phyloP scores from a whole-genome alignment of 129 eudicot species.

The Helichrysum umbraculigerum region DNA sequence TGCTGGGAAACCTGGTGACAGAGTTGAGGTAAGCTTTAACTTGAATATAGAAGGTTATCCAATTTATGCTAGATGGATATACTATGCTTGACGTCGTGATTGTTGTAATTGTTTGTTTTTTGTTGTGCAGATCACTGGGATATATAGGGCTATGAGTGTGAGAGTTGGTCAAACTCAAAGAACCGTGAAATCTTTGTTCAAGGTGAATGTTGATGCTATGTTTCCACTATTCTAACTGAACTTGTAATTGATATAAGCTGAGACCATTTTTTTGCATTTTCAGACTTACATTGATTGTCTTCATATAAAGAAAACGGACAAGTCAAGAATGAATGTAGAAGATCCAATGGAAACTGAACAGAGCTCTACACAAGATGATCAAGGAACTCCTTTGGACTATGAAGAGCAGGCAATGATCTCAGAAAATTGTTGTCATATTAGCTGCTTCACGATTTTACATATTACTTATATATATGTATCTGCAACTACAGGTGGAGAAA shows the following conservation, averaged over 20 bases:
- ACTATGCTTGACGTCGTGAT: background rate
- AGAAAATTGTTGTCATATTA: background rate
- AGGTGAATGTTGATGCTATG: slow-evolving; percentile 38
- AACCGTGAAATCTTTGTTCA: slow-evolving; percentile 29
- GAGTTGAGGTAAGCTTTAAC: slow-evolving; percentile 76
- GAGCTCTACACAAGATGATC: slow-evolving; percentile 42
- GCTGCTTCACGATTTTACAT: background rate
- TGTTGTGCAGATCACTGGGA: slow-evolving; percentile 77
- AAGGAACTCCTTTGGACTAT: slow-evolving; percentile 41
- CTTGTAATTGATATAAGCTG: background rate
- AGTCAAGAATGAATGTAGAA: slow-evolving; percentile 78
- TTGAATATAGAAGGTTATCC: background rate
- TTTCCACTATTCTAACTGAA: background rate
- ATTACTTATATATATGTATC: slow-evolving; percentile 21
- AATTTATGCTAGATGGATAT: background rate
- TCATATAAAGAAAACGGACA: slow-evolving; percentile 84
- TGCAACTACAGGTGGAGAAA: slow-evolving; percentile 60
- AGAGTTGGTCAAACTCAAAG: slow-evolving; percentile 66
- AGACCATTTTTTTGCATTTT: slow-evolving; percentile 9
- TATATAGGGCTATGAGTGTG: slow-evolving; percentile 92
- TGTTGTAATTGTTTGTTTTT: slow-evolving; percentile 23
- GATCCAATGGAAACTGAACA: slow-evolving; percentile 77
- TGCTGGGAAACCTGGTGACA: slow-evolving; percentile 96
- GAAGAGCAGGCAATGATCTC: slow-evolving; percentile 56
- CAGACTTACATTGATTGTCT: slow-evolving; percentile 98